Base-by-base conservation (phyloP, 2,329 filamentous ascomycete species). In the Fusarium compactum region DNA sequence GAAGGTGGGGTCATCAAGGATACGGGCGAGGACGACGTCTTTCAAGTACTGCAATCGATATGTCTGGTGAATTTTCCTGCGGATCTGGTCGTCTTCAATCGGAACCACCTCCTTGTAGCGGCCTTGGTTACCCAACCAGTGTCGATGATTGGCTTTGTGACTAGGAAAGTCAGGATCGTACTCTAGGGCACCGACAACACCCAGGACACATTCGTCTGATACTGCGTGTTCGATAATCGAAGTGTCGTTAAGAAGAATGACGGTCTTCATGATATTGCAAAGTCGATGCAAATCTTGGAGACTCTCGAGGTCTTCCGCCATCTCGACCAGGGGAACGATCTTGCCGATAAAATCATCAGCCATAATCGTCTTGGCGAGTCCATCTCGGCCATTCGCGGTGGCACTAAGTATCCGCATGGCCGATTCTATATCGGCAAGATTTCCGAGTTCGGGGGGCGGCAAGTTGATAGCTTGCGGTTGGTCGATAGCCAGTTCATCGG, bases 91-190 rank as follows among this genome's bases (percentile, higher is more conserved):
- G 74, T 98, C 93, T 74, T 95, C 91, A 73, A 99, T 98, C 57
- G 89, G 91, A 20, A 99, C 95, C 15, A 99, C 96, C 83, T 99
- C 95, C 80, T 97, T 98, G 80, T 94, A 99, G 73, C 94, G 91
- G 22, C 93, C 93, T 75, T 94, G 90, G 78, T 96, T 94, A 67
- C 91, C 90, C 57, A 99, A 86, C 85, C 97, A 99, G 77, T 96
- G 93, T 62, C 96, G 90, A 78, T 99, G 96, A 77, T 98, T 98
- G 25, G 96, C 95, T 80, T 98, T 98, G 85, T 98, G 96, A 64
- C 92, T 94, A 9, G 96, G 96, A 75, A 98, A 99, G 80, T 99
- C 96, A 1, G 96, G 95, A 76, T 99, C 96, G 82, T 98, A 99
- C 84, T 99, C 96, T 69, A 99, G 85, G 25, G 96, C 96, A 65